phyloP scores from a whole-genome alignment of 768 basidiomycete species.

The Lactarius akahatsu region DNA sequence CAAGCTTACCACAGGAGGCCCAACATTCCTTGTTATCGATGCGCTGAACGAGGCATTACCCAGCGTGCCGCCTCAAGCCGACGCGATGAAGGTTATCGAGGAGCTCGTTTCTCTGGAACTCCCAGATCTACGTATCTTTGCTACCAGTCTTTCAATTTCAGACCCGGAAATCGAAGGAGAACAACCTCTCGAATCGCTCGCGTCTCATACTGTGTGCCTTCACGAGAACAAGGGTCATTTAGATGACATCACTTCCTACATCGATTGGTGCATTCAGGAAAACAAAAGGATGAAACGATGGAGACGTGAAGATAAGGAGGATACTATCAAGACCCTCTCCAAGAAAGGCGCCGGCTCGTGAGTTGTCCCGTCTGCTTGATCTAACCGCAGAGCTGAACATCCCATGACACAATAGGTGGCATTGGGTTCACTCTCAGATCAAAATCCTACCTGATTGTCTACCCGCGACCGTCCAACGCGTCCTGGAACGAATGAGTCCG shows the following conservation, averaged over 20 bases:
- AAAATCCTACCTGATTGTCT: conserved; percentile 27
- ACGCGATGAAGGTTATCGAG: conserved; percentile 16
- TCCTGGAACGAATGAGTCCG: conserved; percentile 27
- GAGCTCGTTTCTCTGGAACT: conserved; percentile 6
- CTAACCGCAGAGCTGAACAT: background rate
- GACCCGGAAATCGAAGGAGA: conserved; percentile 1
- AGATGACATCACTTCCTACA: conserved; percentile 11
- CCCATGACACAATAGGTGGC: conserved; percentile 29
- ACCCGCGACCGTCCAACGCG: conserved; percentile 21
- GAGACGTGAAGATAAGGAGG: conserved; percentile 15
- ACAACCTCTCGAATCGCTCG: conserved; percentile 12
- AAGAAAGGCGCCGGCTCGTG: conserved; percentile 18
- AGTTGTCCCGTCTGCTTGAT: conserved; percentile 4
- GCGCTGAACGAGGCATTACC: conserved; percentile 30
- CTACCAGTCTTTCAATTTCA: conserved; percentile 4
- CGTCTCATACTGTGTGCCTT: conserved; percentile 14
- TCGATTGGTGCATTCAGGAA: conserved; percentile 23
- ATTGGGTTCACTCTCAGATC: conserved; percentile 32
- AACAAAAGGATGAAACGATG: conserved; percentile 30
- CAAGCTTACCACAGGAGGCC: background rate
- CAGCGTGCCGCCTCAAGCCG: conserved; percentile 11
- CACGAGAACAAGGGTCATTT: conserved; percentile 15
- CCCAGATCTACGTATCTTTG: conserved; percentile 19
- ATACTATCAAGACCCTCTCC: conserved; percentile 21
- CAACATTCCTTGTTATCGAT: conserved; percentile 31